A percentile compares a stretch with the other conserved stretches of the same genome.
Conservation (phyloP, 768 basidiomycete species). For the Kwoniella sp. region DNA sequence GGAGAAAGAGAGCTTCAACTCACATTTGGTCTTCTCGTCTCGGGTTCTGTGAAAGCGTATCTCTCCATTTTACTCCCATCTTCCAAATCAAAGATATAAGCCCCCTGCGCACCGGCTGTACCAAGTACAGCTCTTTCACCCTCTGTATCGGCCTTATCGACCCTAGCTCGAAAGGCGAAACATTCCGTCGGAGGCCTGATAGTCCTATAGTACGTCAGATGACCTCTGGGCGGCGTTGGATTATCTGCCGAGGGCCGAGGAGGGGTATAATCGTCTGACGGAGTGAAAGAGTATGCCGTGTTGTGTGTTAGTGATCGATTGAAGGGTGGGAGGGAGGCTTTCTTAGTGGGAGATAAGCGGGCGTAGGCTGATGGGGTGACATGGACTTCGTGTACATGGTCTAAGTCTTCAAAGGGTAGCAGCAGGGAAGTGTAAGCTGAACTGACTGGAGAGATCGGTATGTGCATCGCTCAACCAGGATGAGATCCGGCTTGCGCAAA, state of each 20-base stretch:
- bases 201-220: conserved; percentile 32
- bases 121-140: conserved; percentile 33
- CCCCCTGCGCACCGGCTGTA: conserved; percentile 29
- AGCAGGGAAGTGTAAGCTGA: background rate
- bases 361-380: conserved; percentile 34
- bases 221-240: conserved; percentile 32
- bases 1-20: background rate
- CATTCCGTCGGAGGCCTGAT: conserved; percentile 35
- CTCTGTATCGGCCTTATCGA: conserved; percentile 35
- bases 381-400: conserved; percentile 34
- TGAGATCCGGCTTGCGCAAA: no score
- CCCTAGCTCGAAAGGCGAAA: conserved; percentile 38
- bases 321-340: background rate
- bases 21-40: conserved; percentile 7
- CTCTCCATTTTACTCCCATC: conserved; percentile 5
- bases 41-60: background rate
- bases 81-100: conserved; percentile 34
- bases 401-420: conserved; percentile 4
- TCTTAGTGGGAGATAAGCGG: conserved; percentile 5
- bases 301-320: conserved; percentile 9
- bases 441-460: no score
- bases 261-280: conserved; percentile 1
- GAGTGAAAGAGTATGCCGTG: conserved; percentile 17
- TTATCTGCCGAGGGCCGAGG: background rate
- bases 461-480: no score